Conservation (phyloP, 495 filamentous ascomycete species). For the Cercophora scortea region DNA sequence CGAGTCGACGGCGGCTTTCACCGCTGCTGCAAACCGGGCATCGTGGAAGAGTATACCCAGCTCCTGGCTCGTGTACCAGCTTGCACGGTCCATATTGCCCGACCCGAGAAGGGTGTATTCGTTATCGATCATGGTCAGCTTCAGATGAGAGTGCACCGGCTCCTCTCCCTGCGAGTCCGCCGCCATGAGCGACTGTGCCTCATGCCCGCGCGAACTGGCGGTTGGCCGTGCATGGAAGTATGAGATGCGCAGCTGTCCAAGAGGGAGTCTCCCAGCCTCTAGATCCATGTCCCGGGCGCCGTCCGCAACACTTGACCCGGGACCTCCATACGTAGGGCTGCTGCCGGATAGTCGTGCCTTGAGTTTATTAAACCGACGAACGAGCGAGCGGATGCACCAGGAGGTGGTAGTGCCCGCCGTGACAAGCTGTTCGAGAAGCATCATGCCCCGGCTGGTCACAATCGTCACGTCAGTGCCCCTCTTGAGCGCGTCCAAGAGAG, state of each 20-base stretch:
- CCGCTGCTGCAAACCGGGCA: slow-evolving; percentile 29
- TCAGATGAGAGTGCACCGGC: slow-evolving; percentile 64
- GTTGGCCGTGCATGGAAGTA: slow-evolving; percentile 33
- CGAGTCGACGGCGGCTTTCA: slow-evolving; percentile 34
- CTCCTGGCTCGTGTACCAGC: slow-evolving; percentile 72
- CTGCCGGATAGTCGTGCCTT: background rate
- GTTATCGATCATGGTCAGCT: slow-evolving; percentile 56
- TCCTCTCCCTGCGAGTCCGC: slow-evolving; percentile 23
- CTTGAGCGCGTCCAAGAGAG: slow-evolving; percentile 43
- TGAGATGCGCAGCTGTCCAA: slow-evolving; percentile 37
- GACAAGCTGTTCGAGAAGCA: slow-evolving; percentile 64
- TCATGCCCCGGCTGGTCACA: slow-evolving; percentile 57
- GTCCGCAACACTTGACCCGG: background rate
- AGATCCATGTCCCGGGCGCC: slow-evolving; percentile 1
- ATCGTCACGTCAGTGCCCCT: slow-evolving; percentile 56
- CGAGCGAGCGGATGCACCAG: slow-evolving; percentile 46
- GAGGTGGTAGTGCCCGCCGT: slow-evolving; percentile 61
- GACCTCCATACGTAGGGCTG: too few relatives aligned
- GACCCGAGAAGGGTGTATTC: slow-evolving; percentile 57
- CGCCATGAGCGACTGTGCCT: slow-evolving; percentile 1
- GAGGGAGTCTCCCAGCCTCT: slow-evolving; percentile 22
- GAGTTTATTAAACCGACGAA: slow-evolving; percentile 34
- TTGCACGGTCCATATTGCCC: slow-evolving; percentile 69
- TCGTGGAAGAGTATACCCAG: slow-evolving; percentile 59
- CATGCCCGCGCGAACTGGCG: background rate